Evolutionary conservation across 495 filamentous ascomycete genomes (phyloP).

Genomic region (Talaromyces thailandensis): DNA sequence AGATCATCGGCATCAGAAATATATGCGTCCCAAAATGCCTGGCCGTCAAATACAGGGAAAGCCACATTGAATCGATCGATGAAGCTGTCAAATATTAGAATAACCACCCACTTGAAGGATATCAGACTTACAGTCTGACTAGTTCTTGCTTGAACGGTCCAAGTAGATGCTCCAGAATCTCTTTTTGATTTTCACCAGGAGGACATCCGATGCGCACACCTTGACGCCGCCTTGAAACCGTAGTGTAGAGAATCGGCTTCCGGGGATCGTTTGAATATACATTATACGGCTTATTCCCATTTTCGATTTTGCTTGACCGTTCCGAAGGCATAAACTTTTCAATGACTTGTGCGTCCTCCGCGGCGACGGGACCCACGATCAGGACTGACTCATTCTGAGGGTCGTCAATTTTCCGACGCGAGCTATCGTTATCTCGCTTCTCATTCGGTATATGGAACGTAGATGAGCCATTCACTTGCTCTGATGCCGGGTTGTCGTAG

Average conservation of each 20-base stretch:
- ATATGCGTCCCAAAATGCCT: slow-evolving; percentile 37
- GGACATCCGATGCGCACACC: slow-evolving; percentile 38
- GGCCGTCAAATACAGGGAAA: slow-evolving; percentile 46
- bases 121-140: slow-evolving; percentile 34
- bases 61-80: slow-evolving; percentile 42
- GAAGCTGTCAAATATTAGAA: slow-evolving; percentile 23
- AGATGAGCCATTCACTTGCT: neutral
- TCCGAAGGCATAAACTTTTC: slow-evolving; percentile 41
- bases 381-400: slow-evolving; percentile 39
- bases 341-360: slow-evolving; percentile 43
- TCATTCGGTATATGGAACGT: slow-evolving; percentile 9
- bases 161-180: slow-evolving; percentile 45
- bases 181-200: slow-evolving; percentile 42
- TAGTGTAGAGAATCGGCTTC: slow-evolving; percentile 39
- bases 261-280: slow-evolving; percentile 40
- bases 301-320: slow-evolving; percentile 26
- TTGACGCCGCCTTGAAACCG: slow-evolving; percentile 36
- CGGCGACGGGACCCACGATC: slow-evolving; percentile 42
- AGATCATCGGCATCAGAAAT: slow-evolving; percentile 32
- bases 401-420: slow-evolving; percentile 28
- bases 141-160: slow-evolving; percentile 43
- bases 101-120: neutral
- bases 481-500: neutral
- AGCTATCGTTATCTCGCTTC: slow-evolving; percentile 24
- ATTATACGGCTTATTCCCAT: slow-evolving; percentile 36